A percentile compares a stretch with the other conserved stretches of the same genome.
Conservation (phyloP, 495 filamentous ascomycete genomes). For the Penicillium macrosclerotiorum region DNA sequence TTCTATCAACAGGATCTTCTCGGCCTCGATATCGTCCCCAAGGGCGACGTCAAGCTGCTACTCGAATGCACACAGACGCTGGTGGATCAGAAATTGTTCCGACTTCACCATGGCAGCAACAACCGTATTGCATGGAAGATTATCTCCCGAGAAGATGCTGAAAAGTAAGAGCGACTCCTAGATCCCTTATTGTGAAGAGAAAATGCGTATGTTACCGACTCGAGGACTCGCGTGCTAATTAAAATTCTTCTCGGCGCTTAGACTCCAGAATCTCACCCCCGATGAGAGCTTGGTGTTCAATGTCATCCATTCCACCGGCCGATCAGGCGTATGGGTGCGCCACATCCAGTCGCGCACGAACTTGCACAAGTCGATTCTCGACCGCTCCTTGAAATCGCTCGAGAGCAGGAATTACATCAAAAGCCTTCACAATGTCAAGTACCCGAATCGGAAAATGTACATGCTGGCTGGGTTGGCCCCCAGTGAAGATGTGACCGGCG, state of each 20-base stretch:
- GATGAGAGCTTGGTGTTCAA: slow-evolving; percentile 82
- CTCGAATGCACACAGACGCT: slow-evolving; percentile 60
- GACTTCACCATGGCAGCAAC: slow-evolving; percentile 51
- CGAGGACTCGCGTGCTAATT: slow-evolving; percentile 3
- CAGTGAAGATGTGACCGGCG: slow-evolving; percentile 84
- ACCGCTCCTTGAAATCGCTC: slow-evolving; percentile 72
- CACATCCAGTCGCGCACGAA: slow-evolving; percentile 71
- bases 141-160: slow-evolving; percentile 65
- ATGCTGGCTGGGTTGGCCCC: slow-evolving; percentile 67
- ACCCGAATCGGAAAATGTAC: slow-evolving; percentile 62
- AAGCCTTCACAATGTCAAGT: slow-evolving; percentile 59
- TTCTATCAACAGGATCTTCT: slow-evolving; percentile 69
- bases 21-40: slow-evolving; percentile 58
- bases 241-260: slow-evolving; percentile 38
- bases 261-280: slow-evolving; percentile 60
- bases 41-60: slow-evolving; percentile 55
- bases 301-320: slow-evolving; percentile 76
- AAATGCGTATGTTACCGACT: too few species aligned
- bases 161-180: slow-evolving; percentile 54
- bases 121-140: slow-evolving; percentile 63
- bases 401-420: slow-evolving; percentile 86
- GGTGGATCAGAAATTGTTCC: slow-evolving; percentile 65
- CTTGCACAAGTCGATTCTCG: slow-evolving; percentile 74
- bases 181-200: too few species aligned
- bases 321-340: slow-evolving; percentile 84